Conservation (phyloP, 371 early-diverging fungal genomes). For the Thermomucor indicae-seudaticae region DNA sequence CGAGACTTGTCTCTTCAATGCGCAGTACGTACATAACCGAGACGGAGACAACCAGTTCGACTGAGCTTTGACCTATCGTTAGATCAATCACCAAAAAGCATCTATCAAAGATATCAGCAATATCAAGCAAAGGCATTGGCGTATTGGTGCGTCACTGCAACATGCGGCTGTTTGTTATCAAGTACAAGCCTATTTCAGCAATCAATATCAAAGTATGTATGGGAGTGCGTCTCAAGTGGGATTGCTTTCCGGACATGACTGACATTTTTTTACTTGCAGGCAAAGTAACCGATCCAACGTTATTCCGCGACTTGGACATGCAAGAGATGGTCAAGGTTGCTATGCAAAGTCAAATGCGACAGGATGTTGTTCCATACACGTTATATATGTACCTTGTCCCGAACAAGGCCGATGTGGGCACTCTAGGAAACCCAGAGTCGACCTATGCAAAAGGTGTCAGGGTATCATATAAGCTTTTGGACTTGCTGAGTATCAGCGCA, state of each 20-base stretch:
- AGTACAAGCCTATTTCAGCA: slow-evolving; percentile 47
- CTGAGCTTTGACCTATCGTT: background rate
- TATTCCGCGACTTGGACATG: slow-evolving; percentile 54
- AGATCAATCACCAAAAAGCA: slow-evolving; percentile 61
- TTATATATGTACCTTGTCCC: slow-evolving; percentile 77
- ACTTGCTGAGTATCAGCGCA: slow-evolving; percentile 65
- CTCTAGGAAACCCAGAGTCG: slow-evolving; percentile 50
- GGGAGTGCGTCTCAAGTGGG: background rate
- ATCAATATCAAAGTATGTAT: slow-evolving; percentile 47
- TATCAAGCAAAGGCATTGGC: slow-evolving; percentile 74
- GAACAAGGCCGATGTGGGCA: slow-evolving; percentile 45
- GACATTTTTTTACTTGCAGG: slow-evolving; percentile 9
- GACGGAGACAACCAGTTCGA: too few species aligned
- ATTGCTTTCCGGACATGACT: background rate
- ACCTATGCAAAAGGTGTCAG: slow-evolving; percentile 73
- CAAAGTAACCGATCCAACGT: slow-evolving; percentile 44
- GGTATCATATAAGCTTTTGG: slow-evolving; percentile 59
- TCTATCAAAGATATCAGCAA: slow-evolving; percentile 63
- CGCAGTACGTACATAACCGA: slow-evolving; percentile 27
- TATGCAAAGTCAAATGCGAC: slow-evolving; percentile 65
- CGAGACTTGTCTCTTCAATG: slow-evolving; percentile 77
- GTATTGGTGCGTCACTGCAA: slow-evolving; percentile 60
- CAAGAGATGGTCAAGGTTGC: slow-evolving; percentile 71
- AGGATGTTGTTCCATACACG: slow-evolving; percentile 69
- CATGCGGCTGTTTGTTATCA: slow-evolving; percentile 56